A percentile compares a stretch with the other conserved stretches of the same genome.
These are phyloP conservation scores for Sporothrix protearum DNA, from an alignment of 2,329 filamentous ascomycete species.

Conservation along the genomic window DNA sequence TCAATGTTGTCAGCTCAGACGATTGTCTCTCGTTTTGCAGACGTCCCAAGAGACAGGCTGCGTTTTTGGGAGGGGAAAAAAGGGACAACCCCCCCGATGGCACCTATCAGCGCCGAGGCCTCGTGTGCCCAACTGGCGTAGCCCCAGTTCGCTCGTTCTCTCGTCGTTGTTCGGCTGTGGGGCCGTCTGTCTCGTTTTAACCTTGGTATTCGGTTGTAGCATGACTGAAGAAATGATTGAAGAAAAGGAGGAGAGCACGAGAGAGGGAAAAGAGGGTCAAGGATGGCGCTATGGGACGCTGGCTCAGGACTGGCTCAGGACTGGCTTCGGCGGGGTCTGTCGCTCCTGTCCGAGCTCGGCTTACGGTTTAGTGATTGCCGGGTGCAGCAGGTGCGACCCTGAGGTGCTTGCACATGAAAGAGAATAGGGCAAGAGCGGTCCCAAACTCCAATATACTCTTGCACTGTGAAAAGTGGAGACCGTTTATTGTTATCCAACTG, in stretches of 20 bases:
- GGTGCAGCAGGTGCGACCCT: neutral
- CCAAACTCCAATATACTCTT: neutral
- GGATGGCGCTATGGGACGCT: constrained; percentile 1
- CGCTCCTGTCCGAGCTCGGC: constrained; percentile 20
- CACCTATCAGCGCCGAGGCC: constrained; percentile 11
- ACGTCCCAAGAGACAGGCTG: constrained; percentile 2
- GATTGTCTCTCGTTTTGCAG: constrained; percentile 1
- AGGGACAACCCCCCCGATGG: neutral
- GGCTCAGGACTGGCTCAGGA: neutral
- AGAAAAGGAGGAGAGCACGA: constrained; percentile 7
- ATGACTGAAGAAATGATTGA: constrained; percentile 12
- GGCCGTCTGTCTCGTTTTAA: constrained; percentile 9
- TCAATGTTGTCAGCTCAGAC: constrained; percentile 22
- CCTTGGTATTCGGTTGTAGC: constrained; percentile 19
- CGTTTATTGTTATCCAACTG: neutral
- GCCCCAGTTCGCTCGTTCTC: neutral
- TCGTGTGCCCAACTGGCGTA: neutral
- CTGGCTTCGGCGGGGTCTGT: constrained; percentile 16
- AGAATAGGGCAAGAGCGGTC: neutral
- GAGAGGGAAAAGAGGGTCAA: constrained; percentile 5
- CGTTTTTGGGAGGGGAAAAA: neutral
- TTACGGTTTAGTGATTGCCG: constrained; percentile 22
- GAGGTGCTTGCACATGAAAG: constrained; percentile 15
- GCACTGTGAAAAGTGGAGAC: neutral
- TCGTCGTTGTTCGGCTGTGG: constrained; percentile 18